A percentile compares a stretch with the other conserved stretches of the same genome.
These are phyloP conservation scores for Ceratocystis alfenasii DNA, from an alignment of 2,329 filamentous ascomycete species.

Conservation along the genomic window DNA sequence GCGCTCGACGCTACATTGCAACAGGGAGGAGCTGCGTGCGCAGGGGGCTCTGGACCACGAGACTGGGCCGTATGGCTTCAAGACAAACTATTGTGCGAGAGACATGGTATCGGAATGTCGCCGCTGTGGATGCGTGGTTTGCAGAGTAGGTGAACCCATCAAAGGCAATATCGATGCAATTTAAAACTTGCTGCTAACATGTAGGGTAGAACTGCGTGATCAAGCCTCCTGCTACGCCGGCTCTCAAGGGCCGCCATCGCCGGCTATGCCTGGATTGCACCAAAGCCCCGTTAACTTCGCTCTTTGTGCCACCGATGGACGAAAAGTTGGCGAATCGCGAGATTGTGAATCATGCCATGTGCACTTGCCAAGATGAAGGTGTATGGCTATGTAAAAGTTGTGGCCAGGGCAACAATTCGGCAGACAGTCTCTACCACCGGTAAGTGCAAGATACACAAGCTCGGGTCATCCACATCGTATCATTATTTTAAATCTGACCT, in stretches of 20 bases:
- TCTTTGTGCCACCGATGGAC: slow-evolving; percentile 37
- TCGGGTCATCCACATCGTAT: too few species aligned
- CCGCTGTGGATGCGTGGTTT: slow-evolving; percentile 64
- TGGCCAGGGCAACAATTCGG: slow-evolving; percentile 54
- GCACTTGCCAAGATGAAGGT: slow-evolving; percentile 41
- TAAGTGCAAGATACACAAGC: slow-evolving; percentile 28
- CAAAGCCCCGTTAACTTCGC: slow-evolving; percentile 52
- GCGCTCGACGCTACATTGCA: slow-evolving; percentile 64
- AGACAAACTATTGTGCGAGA: slow-evolving; percentile 66
- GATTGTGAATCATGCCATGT: slow-evolving; percentile 45
- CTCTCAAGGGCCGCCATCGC: slow-evolving; percentile 63
- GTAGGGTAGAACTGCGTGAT: slow-evolving; percentile 67
- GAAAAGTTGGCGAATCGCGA: slow-evolving; percentile 39
- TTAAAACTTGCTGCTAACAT: not conserved
- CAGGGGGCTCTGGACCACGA: slow-evolving; percentile 36
- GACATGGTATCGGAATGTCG: slow-evolving; percentile 80
- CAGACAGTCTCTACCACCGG: slow-evolving; percentile 48
- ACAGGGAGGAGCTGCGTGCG: slow-evolving; percentile 52
- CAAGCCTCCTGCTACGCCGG: slow-evolving; percentile 59
- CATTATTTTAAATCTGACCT: not conserved
- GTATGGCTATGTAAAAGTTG: slow-evolving; percentile 84
- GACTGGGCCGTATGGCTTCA: slow-evolving; percentile 48
- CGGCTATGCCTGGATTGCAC: slow-evolving; percentile 67
- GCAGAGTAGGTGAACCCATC: slow-evolving; percentile 51
- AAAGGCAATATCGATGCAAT: not conserved